phyloP scores from a whole-genome alignment of 164 flowering plant genomes.

The Nymphaea thermarum region DNA sequence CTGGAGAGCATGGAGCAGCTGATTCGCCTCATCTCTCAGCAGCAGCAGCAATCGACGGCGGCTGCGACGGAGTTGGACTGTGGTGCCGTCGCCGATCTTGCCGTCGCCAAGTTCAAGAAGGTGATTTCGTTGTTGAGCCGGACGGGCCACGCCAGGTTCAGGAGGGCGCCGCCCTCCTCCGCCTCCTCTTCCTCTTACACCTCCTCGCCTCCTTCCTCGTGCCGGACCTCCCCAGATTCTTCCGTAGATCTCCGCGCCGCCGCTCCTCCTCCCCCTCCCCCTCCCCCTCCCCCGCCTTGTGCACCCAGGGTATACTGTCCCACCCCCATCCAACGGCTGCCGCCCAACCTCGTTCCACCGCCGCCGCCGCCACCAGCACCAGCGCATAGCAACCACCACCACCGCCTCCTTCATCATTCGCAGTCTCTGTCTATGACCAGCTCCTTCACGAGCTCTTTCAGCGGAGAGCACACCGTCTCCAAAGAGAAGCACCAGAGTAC shows the following conservation, averaged over 20 bases:
- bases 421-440: conserved; percentile 31
- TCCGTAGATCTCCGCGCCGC: neutral
- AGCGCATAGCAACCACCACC: conserved; percentile 2
- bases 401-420: conserved; percentile 7
- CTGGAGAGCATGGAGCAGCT: conserved; percentile 66
- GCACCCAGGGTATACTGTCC: neutral
- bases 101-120: conserved; percentile 69
- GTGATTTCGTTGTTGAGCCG: conserved; percentile 76
- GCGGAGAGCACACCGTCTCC: conserved; percentile 27
- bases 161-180: conserved; percentile 42
- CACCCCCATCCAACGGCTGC: neutral
- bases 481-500: conserved; percentile 21
- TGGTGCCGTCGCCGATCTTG: conserved; percentile 50
- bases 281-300: neutral
- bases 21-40: conserved; percentile 37
- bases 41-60: conserved; percentile 11
- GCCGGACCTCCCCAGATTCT: neutral
- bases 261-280: neutral
- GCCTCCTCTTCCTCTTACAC: neutral
- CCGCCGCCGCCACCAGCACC: conserved; percentile 6
- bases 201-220: neutral
- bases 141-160: conserved; percentile 91
- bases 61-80: conserved; percentile 33
- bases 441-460: conserved; percentile 48
- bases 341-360: conserved; percentile 29